Base-by-base conservation (phyloP, 805 yeast species). In the Kluyveromyces nonfermentans region DNA sequence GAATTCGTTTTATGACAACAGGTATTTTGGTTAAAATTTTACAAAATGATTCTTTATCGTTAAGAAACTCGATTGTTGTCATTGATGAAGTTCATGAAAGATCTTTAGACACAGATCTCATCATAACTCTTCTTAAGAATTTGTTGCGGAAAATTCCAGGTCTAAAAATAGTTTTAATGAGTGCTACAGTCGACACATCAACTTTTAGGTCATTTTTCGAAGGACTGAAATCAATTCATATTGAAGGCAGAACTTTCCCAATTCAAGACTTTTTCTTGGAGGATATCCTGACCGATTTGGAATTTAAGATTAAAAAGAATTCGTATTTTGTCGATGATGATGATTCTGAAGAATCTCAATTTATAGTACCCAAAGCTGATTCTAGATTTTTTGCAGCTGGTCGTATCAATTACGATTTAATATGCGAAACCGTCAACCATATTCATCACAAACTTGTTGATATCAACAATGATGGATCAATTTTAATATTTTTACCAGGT, bases 11-110 rank as follows among this genome's bases (percentile, higher is more conserved):
- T 62, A 85, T 85, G 44, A 90, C 97, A 1, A 85, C 96, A 0
- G 97, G 97, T 73, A 93, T 90, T 5, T 70, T 90, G 37, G 74
- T 90, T 21, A 72, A 96, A 48, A 83, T 89, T 80, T 69, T 89
- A 20, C 97, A 89, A 59, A 48, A 55, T 14, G 64, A 62, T 21
- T 53, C 60, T 33, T 59, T 62, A 1, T 63, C 77, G 40, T 73
- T 84, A 47, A 68, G 71, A 12, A 65, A 74, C 43, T 64, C 89
- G 15, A 78, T 80, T 28, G 75, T 89, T 33, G 79, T 89, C 34
- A 78, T 89, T 33, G 97, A 90, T 70, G 97, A 90, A 64, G 97
- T 90, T n/a, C 97, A 90, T 60, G 97, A 90, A 63, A 68, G 97
- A 51, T 87, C 96, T 0, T 77, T 89, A 44, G 97, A 90, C 54